Conservation (phyloP, 768 basidiomycete genomes). For the Leucogyrophana mollusca region DNA sequence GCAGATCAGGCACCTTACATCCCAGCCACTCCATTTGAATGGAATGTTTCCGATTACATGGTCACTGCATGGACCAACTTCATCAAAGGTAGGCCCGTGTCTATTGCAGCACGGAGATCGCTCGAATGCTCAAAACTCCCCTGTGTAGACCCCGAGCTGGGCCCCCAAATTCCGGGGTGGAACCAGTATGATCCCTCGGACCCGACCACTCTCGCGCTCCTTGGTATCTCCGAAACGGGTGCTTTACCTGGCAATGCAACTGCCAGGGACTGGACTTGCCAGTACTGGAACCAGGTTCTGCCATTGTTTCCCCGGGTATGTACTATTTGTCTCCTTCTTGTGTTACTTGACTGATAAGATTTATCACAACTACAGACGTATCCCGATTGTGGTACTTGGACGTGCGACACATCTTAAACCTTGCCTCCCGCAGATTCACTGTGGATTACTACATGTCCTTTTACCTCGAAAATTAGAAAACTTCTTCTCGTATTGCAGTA, state of each 20-base stretch:
- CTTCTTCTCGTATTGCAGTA: no score
- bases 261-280: conserved; percentile 15
- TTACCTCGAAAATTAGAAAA: no score
- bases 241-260: conserved; percentile 18
- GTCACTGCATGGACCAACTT: conserved; percentile 28
- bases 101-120: neutral
- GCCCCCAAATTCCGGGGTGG: conserved; percentile 20
- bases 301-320: no score
- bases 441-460: no score
- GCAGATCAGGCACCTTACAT: conserved; percentile 14
- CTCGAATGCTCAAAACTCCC: neutral
- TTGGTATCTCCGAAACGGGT: conserved; percentile 18
- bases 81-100: conserved; percentile 17
- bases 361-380: no score
- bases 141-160: conserved; percentile 15
- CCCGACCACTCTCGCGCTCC: conserved; percentile 15
- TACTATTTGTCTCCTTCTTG: no score
- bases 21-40: conserved; percentile 20
- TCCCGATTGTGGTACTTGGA: no score
- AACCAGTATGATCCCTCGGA: conserved; percentile 20
- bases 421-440: no score
- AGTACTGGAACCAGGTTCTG: conserved; percentile 15
- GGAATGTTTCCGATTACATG: conserved; percentile 22
- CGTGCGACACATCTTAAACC: no score
- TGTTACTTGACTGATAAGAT: no score